phyloP scores from a whole-genome alignment of 2,329 filamentous ascomycete genomes.

The Phyllosticta citribraziliensis region DNA sequence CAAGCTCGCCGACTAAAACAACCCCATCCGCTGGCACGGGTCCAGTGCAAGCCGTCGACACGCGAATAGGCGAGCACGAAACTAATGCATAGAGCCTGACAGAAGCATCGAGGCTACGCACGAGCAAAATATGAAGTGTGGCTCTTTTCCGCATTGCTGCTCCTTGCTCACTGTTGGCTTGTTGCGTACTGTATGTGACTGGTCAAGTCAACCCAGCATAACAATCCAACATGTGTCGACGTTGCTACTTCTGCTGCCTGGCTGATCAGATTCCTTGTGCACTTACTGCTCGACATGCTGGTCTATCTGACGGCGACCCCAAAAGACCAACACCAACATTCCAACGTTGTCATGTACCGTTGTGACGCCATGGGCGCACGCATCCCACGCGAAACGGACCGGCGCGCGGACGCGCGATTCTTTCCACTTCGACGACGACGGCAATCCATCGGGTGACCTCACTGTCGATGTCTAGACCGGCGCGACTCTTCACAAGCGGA shows the following conservation, averaged over 20 bases:
- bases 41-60: too few relatives aligned
- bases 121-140: too few relatives aligned
- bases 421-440: background rate
- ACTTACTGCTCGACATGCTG: background rate
- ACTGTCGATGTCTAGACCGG: background rate
- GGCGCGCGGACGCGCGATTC: background rate
- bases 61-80: too few relatives aligned
- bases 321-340: background rate
- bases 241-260: background rate
- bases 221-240: background rate
- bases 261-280: background rate
- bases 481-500: background rate
- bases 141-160: too few relatives aligned
- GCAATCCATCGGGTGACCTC: background rate
- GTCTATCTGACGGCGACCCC: background rate
- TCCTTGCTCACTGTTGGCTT: too few relatives aligned
- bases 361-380: background rate
- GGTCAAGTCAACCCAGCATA: too few relatives aligned
- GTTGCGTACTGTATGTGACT: too few relatives aligned
- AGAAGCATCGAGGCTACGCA: too few relatives aligned
- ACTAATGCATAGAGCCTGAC: too few relatives aligned
- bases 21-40: background rate
- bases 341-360: background rate
- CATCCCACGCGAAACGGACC: background rate
- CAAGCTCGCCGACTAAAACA: background rate